phyloP scores from a whole-genome alignment of 2,329 filamentous ascomycete species.

The Fusarium lyarnte region DNA sequence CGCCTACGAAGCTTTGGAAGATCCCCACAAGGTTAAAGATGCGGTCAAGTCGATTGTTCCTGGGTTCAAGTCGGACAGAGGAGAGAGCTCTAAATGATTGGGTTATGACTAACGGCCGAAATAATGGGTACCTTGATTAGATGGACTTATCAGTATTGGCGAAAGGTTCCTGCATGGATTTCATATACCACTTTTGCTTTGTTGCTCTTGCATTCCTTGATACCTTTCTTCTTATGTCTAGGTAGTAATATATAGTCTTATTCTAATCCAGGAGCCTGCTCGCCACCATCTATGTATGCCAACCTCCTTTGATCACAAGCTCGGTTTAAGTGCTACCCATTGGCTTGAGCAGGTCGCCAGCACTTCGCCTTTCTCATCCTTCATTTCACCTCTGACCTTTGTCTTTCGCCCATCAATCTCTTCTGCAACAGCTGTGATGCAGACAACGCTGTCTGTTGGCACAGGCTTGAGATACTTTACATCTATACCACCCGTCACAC shows the following conservation, averaged over 20 bases:
- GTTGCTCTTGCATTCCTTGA: constrained; percentile 11
- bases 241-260: background rate
- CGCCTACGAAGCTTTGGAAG: constrained; percentile 61
- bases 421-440: constrained; percentile 47
- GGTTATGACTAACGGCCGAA: constrained; percentile 31
- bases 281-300: background rate
- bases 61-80: constrained; percentile 28
- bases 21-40: constrained; percentile 58
- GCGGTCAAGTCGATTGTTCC: constrained; percentile 44
- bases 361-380: constrained; percentile 43
- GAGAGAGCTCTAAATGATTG: constrained; percentile 31
- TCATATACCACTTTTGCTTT: constrained; percentile 17
- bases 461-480: constrained; percentile 49
- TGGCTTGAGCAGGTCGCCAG: constrained; percentile 46
- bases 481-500: constrained; percentile 49
- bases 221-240: constrained; percentile 10
- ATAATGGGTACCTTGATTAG: constrained; percentile 1
- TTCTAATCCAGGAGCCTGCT: constrained; percentile 18
- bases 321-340: constrained; percentile 48
- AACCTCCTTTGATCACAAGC: constrained; percentile 31
- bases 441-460: constrained; percentile 43
- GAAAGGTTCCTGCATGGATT: constrained; percentile 34
- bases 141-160: constrained; percentile 8
- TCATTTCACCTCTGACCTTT: constrained; percentile 44
- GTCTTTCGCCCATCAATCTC: constrained; percentile 49